Conservation (phyloP, 306 rosid genomes). For the Cotoneaster glaucophyllus region DNA sequence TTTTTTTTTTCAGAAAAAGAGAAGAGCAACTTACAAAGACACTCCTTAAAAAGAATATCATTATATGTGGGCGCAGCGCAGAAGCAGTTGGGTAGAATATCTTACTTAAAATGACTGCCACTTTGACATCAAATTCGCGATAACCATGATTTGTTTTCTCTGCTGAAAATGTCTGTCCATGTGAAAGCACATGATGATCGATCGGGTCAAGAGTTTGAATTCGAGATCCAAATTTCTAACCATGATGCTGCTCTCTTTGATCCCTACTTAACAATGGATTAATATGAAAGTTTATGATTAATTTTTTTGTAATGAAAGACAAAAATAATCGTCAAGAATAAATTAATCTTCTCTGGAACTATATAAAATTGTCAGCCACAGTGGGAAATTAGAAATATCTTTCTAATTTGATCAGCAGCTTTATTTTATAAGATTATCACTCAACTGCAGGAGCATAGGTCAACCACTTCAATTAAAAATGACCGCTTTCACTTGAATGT, state of each 20-base stretch:
- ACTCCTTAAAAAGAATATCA: conserved; percentile 4
- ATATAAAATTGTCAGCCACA: not conserved
- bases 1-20: not conserved
- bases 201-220: not conserved
- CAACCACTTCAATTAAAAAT: conserved; percentile 4
- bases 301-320: not conserved
- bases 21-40: not conserved
- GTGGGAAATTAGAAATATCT: not conserved
- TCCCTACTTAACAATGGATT: not conserved
- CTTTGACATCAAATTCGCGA: conserved; percentile 12
- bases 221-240: conserved; percentile 23
- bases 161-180: conserved; percentile 27
- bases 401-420: not conserved
- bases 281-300: not conserved
- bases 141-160: conserved; percentile 21
- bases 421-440: not conserved
- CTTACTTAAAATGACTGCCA: conserved; percentile 12
- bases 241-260: not conserved
- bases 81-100: conserved; percentile 24
- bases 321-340: not conserved
- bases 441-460: not conserved
- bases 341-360: not conserved
- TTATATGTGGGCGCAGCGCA: conserved; percentile 10
- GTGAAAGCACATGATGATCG: conserved; percentile 45
- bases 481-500: not conserved